Evolutionary conservation across 2,329 filamentous ascomycete genomes (phyloP).

Genomic region (Mollisiaceae sp.): DNA sequence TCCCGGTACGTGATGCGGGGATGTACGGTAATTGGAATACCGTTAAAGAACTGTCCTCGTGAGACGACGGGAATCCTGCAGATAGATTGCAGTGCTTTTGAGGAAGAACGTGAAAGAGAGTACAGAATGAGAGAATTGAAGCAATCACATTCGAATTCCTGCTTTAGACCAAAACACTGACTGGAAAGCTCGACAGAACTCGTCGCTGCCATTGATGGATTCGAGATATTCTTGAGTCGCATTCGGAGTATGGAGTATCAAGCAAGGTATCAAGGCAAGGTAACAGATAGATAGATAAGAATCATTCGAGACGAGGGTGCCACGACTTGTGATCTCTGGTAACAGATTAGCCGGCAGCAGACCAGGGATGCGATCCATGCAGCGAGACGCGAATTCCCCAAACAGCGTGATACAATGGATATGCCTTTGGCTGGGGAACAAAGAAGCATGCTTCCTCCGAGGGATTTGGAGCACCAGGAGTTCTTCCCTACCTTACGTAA

Average conservation of each 20-base stretch:
- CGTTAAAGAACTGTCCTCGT: not conserved
- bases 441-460: too few species aligned
- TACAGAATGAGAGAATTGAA: not conserved
- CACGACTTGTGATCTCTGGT: not conserved
- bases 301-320: slow-evolving; percentile 1
- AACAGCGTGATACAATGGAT: not conserved
- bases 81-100: not conserved
- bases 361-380: not conserved
- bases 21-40: not conserved
- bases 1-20: not conserved
- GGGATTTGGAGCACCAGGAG: too few species aligned
- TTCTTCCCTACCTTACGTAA: too few species aligned
- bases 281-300: not conserved
- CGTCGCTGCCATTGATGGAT: not conserved
- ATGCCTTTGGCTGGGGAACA: too few species aligned
- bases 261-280: too few species aligned
- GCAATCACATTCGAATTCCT: too few species aligned
- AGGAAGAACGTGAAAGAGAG: not conserved
- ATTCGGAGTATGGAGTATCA: not conserved
- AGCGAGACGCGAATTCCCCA: not conserved
- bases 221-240: not conserved
- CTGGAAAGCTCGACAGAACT: not conserved
- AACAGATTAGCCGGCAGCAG: not conserved
- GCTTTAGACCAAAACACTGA: too few species aligned
- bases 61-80: not conserved